Base-by-base conservation (phyloP, 768 basidiomycete species). In the Tricholomella constricta region DNA sequence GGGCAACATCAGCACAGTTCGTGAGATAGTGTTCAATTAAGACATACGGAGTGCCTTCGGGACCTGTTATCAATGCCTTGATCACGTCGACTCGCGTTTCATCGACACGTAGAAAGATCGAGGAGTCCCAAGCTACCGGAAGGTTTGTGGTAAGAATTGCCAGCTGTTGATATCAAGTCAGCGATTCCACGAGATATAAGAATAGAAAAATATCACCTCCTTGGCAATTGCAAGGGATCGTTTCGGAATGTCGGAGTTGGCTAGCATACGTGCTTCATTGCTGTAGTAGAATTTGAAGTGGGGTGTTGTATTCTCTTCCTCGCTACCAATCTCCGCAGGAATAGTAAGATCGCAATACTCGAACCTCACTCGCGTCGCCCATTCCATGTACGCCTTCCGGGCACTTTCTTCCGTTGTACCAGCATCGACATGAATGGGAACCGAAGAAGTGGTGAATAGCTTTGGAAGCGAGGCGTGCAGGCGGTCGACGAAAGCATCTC, bases 121-220 rank as follows among this genome's bases (percentile, higher is more conserved):
- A 95, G 4, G 94, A 96, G 62, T 93, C 85, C 91, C 93, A 97
- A 6, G 91, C 88, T 12, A 93, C 87, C n/a, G 95, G 95, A 22
- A 98, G 75, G 65, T 94, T 95, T 10, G 93, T 94, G 2, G 94
- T 94, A 47, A 98, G 79, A 34, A 95, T 91, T 2, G 95, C 94
- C 55, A 97, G 85, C 92, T 94, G 57, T 35, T 19, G 31, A 29
- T 26, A n/a, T 45, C 31, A 47, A 50, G 27, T 55, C 31, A 59
- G 45, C 44, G 44, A 48, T 14, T n/a, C 22, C 42, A 27, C 8
- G n/a, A 36, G 12, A 14, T 25, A 42, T 15, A 56, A 29, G 26
- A 17, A 46, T 14, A 22, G 6, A 6, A 20, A 23, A 20, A 29
- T 52, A 63, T 58, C 54, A 88, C 89, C 82, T 96, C 94, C 72